Conservation (phyloP, 306 rosid genomes). For the Quercus mongolica region DNA sequence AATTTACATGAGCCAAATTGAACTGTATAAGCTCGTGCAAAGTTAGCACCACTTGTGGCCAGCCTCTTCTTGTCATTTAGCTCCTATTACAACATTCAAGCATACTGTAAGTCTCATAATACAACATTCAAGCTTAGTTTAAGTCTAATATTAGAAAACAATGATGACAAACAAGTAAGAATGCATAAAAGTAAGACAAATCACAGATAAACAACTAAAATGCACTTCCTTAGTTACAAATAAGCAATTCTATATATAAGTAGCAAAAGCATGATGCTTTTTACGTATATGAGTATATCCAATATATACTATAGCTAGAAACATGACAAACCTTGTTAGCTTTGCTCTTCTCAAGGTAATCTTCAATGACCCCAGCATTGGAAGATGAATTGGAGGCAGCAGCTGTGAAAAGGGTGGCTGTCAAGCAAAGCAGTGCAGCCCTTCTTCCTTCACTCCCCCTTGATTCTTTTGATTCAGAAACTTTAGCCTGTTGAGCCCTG, state of each 20-base stretch:
- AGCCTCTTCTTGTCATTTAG: conserved; percentile 93
- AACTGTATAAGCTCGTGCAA: conserved; percentile 95
- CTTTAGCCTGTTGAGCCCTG: conserved; percentile 52
- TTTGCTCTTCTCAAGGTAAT: conserved; percentile 84
- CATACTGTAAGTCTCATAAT: conserved; percentile 39
- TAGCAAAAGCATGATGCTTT: too few relatives aligned
- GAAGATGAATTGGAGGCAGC: conserved; percentile 47
- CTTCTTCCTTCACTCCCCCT: conserved; percentile 59
- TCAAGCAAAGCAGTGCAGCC: conserved; percentile 56
- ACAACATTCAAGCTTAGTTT: neutral
- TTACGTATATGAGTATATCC: too few relatives aligned
- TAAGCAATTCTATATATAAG: too few relatives aligned
- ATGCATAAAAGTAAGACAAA: neutral
- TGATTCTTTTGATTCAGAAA: conserved; percentile 12
- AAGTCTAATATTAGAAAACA: neutral
- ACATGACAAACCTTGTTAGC: conserved; percentile 68
- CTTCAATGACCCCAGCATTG: conserved; percentile 80
- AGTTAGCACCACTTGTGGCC: conserved; percentile 93
- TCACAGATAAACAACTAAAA: neutral
- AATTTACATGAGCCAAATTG: conserved; percentile 94
- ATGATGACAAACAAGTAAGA: neutral
- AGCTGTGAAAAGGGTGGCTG: conserved; percentile 61
- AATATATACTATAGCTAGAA: neutral
- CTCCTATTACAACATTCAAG: conserved; percentile 41
- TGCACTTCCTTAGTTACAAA: neutral